These are phyloP conservation scores for Mimosa pudica DNA, from an alignment of 306 rosid species.

Conservation along the genomic window DNA sequence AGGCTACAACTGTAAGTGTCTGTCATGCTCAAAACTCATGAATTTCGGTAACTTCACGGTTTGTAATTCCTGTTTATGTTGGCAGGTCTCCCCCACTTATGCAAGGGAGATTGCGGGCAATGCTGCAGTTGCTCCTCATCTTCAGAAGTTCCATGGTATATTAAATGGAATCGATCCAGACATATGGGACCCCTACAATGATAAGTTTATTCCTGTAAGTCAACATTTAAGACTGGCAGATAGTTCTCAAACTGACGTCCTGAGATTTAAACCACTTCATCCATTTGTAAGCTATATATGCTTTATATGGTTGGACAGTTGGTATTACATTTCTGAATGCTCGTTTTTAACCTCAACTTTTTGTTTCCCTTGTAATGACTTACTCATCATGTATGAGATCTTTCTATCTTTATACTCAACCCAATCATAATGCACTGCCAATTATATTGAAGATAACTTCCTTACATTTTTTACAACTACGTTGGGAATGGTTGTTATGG, in stretches of 20 bases:
- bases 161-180: conserved; percentile 95
- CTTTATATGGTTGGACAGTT: conserved; percentile 15
- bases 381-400: conserved; percentile 15
- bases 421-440: conserved; percentile 12
- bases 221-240: conserved; percentile 8
- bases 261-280: conserved; percentile 16
- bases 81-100: conserved; percentile 87
- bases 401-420: conserved; percentile 11
- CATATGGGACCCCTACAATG: conserved; percentile 93
- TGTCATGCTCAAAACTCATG: conserved; percentile 23
- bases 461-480: conserved; percentile 26
- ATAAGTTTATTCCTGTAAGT: conserved; percentile 89
- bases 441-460: conserved; percentile 23
- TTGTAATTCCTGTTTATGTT: conserved; percentile 28
- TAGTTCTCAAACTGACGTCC: conserved; percentile 1
- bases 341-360: neutral
- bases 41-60: neutral
- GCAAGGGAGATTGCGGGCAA: conserved; percentile 83
- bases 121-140: conserved; percentile 68
- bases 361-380: conserved; percentile 21
- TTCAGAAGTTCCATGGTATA: conserved; percentile 91
- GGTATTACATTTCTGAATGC: neutral
- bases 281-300: conserved; percentile 1
- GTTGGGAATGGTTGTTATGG: conserved; percentile 18
- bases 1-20: conserved; percentile 87